Base-by-base conservation (phyloP, 768 basidiomycete species). In the Filobasidium wieringae region DNA sequence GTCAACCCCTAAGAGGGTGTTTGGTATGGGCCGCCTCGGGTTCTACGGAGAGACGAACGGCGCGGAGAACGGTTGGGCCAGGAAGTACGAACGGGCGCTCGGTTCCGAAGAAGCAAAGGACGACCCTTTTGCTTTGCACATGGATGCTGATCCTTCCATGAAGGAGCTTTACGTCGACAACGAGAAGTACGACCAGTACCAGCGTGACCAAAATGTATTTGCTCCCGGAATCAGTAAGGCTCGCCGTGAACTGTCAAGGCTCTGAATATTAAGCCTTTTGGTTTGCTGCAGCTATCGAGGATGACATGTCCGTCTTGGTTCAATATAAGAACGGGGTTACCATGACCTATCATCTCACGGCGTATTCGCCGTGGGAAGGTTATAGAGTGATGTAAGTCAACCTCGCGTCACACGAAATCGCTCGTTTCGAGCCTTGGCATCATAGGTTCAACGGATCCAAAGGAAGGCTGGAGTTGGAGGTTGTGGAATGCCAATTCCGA, bases 301-400 rank as follows among this genome's bases (percentile, higher is more conserved):
- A 80, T 60, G 80, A 80, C 62, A 79, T 80, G 76, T 72, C 76
- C 47, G 73, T 80, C 5, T 70, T 80, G 50, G 78, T 80, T 14
- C 74, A 76, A 34, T 80, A 79, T 63, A 74, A 76, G 54, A 76
- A 71, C 11, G 79, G 77, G 2, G 77, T 74, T 0, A 79, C 76
- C n/a, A 76, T 81, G 76, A 78, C 78, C 4, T 81, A 80, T 64
- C 79, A 80, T 66, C 66, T 80, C 45, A 78, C 77, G 40, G 68
- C 73, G 45, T 67, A 66, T 57, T 65, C 64, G 15, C 76, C 76
- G 17, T 77, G 76, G 77, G 76, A 78, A 45, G 57, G 53, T 37
- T n/a, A 58, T 34, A 41, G 32, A 19, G 50, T 51, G 29, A 51
- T 51, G 50, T 47, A 14, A 47, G 43, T 47, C 17, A 12, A 19